Evolutionary conservation across 192 early-diverging fungal species (phyloP).

Genomic region (Thoreauomyces humboldtii): DNA sequence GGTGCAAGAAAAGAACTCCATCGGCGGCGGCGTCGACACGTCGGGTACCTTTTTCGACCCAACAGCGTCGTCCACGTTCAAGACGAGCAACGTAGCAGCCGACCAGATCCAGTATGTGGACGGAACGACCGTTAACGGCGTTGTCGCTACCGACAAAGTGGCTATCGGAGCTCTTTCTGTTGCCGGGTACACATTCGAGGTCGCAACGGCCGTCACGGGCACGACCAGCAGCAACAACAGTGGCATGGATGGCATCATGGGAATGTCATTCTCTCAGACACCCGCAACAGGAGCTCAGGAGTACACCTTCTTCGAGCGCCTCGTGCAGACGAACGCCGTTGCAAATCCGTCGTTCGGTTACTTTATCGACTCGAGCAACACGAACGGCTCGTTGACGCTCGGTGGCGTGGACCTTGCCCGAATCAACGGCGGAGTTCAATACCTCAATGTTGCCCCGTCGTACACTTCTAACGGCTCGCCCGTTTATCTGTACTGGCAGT

Average conservation of each 20-base stretch:
- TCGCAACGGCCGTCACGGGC: slow-evolving; percentile 17
- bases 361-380: slow-evolving; percentile 30
- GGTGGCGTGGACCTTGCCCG: slow-evolving; percentile 41
- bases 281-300: neutral
- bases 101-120: slow-evolving; percentile 36
- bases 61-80: slow-evolving; percentile 26
- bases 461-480: slow-evolving; percentile 1
- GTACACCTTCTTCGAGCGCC: slow-evolving; percentile 16
- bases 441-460: slow-evolving; percentile 20
- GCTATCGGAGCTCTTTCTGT: slow-evolving; percentile 24
- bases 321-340: slow-evolving; percentile 17
- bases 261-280: slow-evolving; percentile 29
- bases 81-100: slow-evolving; percentile 12
- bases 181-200: slow-evolving; percentile 26
- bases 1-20: slow-evolving; percentile 32
- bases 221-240: neutral
- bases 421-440: slow-evolving; percentile 17
- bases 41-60: slow-evolving; percentile 28
- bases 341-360: slow-evolving; percentile 33
- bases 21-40: slow-evolving; percentile 10
- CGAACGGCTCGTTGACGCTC: slow-evolving; percentile 25
- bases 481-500: slow-evolving; percentile 15
- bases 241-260: slow-evolving; percentile 39
- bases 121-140: slow-evolving; percentile 31
- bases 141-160: slow-evolving; percentile 28